Evolutionary conservation across 129 eudicot species (phyloP).

Genomic region (Cynara cardunculus): DNA sequence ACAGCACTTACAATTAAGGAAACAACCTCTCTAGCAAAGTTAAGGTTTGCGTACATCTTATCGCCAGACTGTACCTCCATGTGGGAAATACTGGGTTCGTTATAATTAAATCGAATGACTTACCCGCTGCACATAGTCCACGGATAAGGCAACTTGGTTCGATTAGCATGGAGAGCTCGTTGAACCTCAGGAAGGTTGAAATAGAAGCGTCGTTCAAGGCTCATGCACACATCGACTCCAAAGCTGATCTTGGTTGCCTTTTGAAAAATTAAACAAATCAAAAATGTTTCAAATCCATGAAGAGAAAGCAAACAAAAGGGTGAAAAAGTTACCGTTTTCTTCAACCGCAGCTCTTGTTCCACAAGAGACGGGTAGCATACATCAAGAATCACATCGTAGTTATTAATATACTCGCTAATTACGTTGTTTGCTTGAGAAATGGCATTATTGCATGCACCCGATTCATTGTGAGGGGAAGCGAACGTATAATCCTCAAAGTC

Average conservation of each 20-base stretch:
- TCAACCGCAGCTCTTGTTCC: slow-evolving; percentile 79
- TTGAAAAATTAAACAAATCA: not conserved
- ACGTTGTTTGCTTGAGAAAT: slow-evolving; percentile 54
- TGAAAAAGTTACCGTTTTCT: slow-evolving; percentile 49
- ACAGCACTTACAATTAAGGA: not conserved
- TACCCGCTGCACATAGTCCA: slow-evolving; percentile 98
- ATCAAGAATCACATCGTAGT: slow-evolving; percentile 87
- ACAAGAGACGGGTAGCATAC: slow-evolving; percentile 94
- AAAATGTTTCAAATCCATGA: not conserved
- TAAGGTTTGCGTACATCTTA: not conserved
- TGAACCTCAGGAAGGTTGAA: slow-evolving; percentile 96
- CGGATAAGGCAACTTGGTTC: slow-evolving; percentile 69
- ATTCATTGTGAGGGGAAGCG: slow-evolving; percentile 65
- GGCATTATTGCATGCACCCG: slow-evolving; percentile 58
- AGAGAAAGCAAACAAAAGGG: not conserved
- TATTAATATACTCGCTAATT: slow-evolving; percentile 70
- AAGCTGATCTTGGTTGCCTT: slow-evolving; percentile 86
- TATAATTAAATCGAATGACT: not conserved
- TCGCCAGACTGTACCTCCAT: not conserved
- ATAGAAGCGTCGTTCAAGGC: slow-evolving; percentile 68
- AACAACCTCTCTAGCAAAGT: too few relatives aligned
- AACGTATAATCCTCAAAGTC: slow-evolving; percentile 83
- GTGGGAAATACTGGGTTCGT: not conserved
- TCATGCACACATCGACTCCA: slow-evolving; percentile 93
- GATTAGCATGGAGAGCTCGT: slow-evolving; percentile 90